Conservation (phyloP, 1,284 basidiomycete species). For the Moesziomyces globuligerus region DNA sequence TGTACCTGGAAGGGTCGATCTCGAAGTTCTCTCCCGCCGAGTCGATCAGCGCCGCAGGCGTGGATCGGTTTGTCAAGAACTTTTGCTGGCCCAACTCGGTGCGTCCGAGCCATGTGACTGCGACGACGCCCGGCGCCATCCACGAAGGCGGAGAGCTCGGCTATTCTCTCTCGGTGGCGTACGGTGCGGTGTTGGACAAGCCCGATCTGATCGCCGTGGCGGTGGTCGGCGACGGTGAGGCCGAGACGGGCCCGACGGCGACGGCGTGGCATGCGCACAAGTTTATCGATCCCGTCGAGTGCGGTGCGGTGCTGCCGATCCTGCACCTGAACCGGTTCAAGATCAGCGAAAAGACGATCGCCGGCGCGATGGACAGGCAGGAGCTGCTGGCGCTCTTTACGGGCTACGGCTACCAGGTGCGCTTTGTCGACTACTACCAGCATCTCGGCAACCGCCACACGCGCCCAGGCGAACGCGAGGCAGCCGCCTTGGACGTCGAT, state of each 20-base stretch:
- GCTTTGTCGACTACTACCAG: slow-evolving; percentile 77
- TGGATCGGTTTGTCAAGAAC: slow-evolving; percentile 75
- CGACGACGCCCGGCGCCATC: slow-evolving; percentile 83
- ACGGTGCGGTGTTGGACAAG: slow-evolving; percentile 80
- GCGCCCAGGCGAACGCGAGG: slow-evolving; percentile 68
- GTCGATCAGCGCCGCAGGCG: slow-evolving; percentile 74
- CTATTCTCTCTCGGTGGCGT: slow-evolving; percentile 79
- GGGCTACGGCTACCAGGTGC: slow-evolving; percentile 72
- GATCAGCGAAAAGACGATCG: slow-evolving; percentile 87
- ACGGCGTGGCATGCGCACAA: slow-evolving; percentile 83
- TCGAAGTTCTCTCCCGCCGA: slow-evolving; percentile 79
- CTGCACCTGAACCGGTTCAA: slow-evolving; percentile 86
- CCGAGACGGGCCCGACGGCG: slow-evolving; percentile 74
- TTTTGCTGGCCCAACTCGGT: slow-evolving; percentile 78
- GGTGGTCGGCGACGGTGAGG: slow-evolving; percentile 86
- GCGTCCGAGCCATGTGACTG: slow-evolving; percentile 72
- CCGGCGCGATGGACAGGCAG: slow-evolving; percentile 87
- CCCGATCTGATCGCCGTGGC: slow-evolving; percentile 82
- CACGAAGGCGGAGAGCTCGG: slow-evolving; percentile 78
- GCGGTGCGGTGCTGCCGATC: slow-evolving; percentile 86
- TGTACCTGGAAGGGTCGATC: slow-evolving; percentile 84
- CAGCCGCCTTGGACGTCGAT: slow-evolving; percentile 69
- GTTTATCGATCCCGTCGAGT: slow-evolving; percentile 89
- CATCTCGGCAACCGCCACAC: slow-evolving; percentile 73
- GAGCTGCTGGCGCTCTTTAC: slow-evolving; percentile 78